phyloP scores from a whole-genome alignment of 345 rosid genomes.

The Isatis tinctoria region DNA sequence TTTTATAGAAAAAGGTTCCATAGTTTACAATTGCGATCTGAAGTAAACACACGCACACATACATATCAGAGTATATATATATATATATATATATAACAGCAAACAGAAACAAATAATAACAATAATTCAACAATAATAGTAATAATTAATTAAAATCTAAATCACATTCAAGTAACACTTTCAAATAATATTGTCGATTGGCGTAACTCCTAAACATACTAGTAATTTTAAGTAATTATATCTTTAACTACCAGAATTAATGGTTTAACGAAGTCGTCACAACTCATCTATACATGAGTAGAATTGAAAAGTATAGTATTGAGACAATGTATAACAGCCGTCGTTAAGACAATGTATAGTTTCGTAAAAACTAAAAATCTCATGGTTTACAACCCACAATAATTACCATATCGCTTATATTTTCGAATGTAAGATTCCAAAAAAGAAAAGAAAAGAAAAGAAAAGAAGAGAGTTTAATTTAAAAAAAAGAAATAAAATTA shows the following conservation, averaged over 20 bases:
- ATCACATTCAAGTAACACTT: neutral
- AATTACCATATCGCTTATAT: neutral
- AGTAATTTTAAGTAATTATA: no score
- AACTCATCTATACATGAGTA: no score
- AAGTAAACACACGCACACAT: no score
- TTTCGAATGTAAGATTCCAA: neutral
- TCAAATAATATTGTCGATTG: no score
- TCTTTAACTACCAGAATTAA: no score
- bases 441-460: neutral
- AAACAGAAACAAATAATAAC: neutral
- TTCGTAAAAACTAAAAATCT: neutral
- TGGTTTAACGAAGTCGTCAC: no score
- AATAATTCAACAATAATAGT: no score
- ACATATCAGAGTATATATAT: no score
- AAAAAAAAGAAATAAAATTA: neutral
- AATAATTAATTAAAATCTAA: neutral
- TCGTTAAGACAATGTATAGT: neutral
- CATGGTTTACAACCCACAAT: neutral
- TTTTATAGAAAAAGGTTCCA: neutral
- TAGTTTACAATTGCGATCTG: no score
- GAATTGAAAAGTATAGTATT: neutral
- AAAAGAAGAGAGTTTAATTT: neutral
- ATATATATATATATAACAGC: no score
- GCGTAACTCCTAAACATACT: no score
- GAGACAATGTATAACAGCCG: neutral